Conservation (phyloP, 1,284 basidiomycete genomes). For the Coniferiporia weirii region DNA sequence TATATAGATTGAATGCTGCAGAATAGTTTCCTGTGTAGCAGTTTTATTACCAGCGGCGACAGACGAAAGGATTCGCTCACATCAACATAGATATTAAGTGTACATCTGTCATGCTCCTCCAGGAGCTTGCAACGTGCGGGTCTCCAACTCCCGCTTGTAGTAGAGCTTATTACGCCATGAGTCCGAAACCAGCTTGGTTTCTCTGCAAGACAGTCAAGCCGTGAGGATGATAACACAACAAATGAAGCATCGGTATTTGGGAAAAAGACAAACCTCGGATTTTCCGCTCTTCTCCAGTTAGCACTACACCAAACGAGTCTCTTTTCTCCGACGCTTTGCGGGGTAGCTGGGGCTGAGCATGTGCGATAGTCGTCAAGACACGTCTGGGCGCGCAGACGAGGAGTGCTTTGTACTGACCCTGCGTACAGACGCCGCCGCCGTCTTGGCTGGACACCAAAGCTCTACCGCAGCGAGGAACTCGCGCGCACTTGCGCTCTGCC, state of each 20-base stretch:
- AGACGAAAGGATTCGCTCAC: conserved; percentile 34
- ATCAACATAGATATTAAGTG: conserved; percentile 68
- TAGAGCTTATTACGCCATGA: conserved; percentile 41
- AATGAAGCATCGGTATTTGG: neutral
- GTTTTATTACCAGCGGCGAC: neutral
- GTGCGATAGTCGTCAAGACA: conserved; percentile 10
- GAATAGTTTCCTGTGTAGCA: conserved; percentile 51
- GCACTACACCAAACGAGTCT: conserved; percentile 33
- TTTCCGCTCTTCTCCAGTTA: conserved; percentile 39
- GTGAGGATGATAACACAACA: neutral
- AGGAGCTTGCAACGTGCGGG: conserved; percentile 62
- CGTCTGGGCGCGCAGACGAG: conserved; percentile 13
- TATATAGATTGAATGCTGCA: conserved; percentile 67
- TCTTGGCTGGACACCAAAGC: conserved; percentile 53
- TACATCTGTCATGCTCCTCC: conserved; percentile 61
- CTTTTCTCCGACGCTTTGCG: conserved; percentile 54
- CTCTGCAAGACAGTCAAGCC: conserved; percentile 36
- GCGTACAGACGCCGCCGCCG: conserved; percentile 40
- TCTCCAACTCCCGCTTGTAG: conserved; percentile 59
- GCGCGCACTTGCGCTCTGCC: conserved; percentile 18
- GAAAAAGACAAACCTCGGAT: conserved; percentile 48
- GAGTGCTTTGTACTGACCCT: conserved; percentile 42
- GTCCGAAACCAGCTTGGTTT: conserved; percentile 64
- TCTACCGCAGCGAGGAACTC: conserved; percentile 53
- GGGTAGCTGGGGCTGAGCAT: conserved; percentile 28